These are phyloP conservation scores for Lentinula guzmanii DNA, from an alignment of 768 basidiomycete genomes.

Conservation along the genomic window DNA sequence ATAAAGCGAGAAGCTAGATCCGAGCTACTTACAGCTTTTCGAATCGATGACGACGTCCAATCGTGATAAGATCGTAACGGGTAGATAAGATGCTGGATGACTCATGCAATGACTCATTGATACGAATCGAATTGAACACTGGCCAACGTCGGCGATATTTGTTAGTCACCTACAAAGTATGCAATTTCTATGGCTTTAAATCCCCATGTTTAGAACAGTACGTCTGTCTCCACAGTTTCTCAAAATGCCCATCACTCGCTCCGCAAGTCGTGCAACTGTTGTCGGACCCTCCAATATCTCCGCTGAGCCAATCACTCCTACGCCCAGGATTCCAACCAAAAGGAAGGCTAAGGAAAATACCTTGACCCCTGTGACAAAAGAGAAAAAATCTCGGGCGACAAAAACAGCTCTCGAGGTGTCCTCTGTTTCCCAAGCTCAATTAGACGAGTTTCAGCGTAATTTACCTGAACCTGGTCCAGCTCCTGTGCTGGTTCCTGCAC, in stretches of 20 bases:
- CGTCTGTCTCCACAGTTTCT: neutral
- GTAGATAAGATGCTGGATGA: neutral
- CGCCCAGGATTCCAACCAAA: slow-evolving; percentile 10
- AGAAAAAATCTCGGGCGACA: slow-evolving; percentile 7
- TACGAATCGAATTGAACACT: too few relatives aligned
- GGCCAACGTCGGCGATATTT: neutral
- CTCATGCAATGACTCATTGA: neutral
- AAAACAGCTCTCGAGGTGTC: neutral
- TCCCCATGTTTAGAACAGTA: neutral
- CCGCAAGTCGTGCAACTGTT: slow-evolving; percentile 16
- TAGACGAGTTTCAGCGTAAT: slow-evolving; percentile 8
- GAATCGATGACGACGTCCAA: too few relatives aligned
- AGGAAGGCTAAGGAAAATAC: slow-evolving; percentile 11
- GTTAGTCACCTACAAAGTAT: slow-evolving; percentile 3
- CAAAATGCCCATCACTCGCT: slow-evolving; percentile 26
- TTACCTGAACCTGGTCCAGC: slow-evolving; percentile 9
- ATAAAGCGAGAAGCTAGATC: too few relatives aligned
- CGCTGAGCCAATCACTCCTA: neutral
- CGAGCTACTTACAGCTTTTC: too few relatives aligned
- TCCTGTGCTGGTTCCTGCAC: slow-evolving; percentile 53
- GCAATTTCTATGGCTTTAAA: neutral
- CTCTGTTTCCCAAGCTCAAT: slow-evolving; percentile 9
- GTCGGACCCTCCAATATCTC: slow-evolving; percentile 4
- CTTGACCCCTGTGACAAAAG: neutral
- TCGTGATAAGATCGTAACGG: neutral